Conservation (phyloP, 2,329 filamentous ascomycete species). For the Cryphonectria japonica region DNA sequence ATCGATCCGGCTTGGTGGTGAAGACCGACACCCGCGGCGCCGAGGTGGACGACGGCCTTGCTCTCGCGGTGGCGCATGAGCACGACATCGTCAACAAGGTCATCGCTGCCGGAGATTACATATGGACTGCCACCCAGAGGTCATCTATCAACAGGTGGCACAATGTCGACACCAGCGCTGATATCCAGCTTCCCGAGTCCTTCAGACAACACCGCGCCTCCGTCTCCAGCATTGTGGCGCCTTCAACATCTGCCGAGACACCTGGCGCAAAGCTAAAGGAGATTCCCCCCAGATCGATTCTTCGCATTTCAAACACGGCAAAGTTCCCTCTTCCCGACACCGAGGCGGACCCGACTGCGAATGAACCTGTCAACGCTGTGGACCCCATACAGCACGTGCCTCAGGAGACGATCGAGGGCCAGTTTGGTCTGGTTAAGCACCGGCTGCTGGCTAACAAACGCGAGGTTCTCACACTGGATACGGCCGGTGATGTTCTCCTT, state of each 20-base stretch:
- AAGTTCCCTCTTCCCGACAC: constrained; percentile 67
- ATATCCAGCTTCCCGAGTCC: constrained; percentile 66
- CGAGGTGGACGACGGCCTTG: constrained; percentile 85
- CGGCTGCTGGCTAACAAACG: constrained; percentile 88
- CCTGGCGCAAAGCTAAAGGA: constrained; percentile 55
- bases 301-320: constrained; percentile 84
- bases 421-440: constrained; percentile 94
- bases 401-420: constrained; percentile 86
- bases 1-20: constrained; percentile 89
- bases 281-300: constrained; percentile 76
- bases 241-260: constrained; percentile 41
- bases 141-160: constrained; percentile 93
- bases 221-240: constrained; percentile 44
- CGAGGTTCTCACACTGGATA: constrained; percentile 88
- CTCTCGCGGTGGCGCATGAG: constrained; percentile 89
- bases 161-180: constrained; percentile 78
- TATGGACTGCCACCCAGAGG: constrained; percentile 89
- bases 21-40: constrained; percentile 88
- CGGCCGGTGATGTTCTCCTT: constrained; percentile 88
- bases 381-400: constrained; percentile 71
- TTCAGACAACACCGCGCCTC: constrained; percentile 55
- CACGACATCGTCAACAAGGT: constrained; percentile 78
- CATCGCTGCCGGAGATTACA: constrained; percentile 70
- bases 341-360: constrained; percentile 52
- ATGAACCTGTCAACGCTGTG: constrained; percentile 45